Conservation (phyloP, 1,284 basidiomycete species). For the Trametes polyzona region DNA sequence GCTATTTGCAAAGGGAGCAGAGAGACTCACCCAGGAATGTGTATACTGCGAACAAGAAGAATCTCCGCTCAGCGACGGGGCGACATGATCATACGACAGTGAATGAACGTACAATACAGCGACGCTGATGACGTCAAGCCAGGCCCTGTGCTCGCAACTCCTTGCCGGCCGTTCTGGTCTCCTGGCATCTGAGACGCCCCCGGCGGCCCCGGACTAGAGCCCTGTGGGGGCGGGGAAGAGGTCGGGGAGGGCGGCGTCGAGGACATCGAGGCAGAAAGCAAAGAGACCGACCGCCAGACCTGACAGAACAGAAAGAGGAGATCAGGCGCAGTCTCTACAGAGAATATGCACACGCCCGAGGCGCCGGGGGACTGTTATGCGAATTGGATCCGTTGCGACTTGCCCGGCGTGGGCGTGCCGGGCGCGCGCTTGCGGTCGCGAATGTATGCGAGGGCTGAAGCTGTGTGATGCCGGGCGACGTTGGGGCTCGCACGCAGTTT, state of each 20-base stretch:
- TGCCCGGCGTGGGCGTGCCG: constrained; percentile 2
- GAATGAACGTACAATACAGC: constrained; percentile 29
- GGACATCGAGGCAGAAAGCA: constrained; percentile 12
- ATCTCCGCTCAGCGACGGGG: constrained; percentile 12
- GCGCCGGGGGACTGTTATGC: constrained; percentile 6
- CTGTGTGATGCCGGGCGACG: background rate
- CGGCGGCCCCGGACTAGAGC: background rate
- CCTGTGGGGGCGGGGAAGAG: constrained; percentile 2
- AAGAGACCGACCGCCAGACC: constrained; percentile 2
- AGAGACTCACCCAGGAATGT: constrained; percentile 39
- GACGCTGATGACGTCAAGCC: constrained; percentile 30
- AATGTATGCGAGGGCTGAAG: background rate
- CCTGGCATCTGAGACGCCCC: background rate
- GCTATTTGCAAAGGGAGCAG: background rate
- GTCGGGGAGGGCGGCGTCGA: constrained; percentile 12
- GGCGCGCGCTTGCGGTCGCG: background rate
- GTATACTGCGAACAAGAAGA: constrained; percentile 34
- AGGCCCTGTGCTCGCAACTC: constrained; percentile 9
- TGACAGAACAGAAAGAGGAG: constrained; percentile 12
- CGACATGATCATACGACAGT: constrained; percentile 7
- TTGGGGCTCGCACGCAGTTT: background rate
- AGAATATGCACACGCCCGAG: constrained; percentile 3
- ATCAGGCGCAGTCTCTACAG: background rate
- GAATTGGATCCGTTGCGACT: constrained; percentile 11
- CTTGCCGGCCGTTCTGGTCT: constrained; percentile 9